A percentile compares a stretch with the other conserved stretches of the same genome.
phyloP scores from a whole-genome alignment of 257 asterid genomes.

The Nicotiana tabacum region DNA sequence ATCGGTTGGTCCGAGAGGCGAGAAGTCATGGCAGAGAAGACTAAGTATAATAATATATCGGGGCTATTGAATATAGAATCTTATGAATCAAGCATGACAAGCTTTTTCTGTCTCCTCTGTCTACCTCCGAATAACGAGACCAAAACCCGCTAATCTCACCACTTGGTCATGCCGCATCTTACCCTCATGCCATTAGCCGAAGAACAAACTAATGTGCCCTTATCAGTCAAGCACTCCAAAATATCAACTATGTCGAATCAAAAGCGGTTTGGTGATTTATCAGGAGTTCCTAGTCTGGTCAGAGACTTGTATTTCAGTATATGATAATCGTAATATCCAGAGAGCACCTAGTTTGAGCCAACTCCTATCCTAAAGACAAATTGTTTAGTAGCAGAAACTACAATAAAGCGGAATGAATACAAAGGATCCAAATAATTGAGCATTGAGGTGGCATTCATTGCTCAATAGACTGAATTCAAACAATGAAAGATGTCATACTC shows the following conservation, averaged over 20 bases:
- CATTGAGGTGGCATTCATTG: background rate
- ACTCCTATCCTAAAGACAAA: background rate
- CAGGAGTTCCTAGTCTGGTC: background rate
- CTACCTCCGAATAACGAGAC: background rate
- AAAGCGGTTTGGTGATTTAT: background rate
- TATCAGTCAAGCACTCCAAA: background rate
- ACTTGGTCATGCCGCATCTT: background rate
- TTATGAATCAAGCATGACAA: background rate
- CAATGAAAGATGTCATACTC: background rate
- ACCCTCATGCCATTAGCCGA: background rate
- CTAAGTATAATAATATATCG: background rate
- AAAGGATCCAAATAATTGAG: background rate
- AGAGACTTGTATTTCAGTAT: background rate
- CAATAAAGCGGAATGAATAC: background rate
- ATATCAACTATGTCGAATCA: background rate
- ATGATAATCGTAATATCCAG: background rate
- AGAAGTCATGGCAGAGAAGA: background rate
- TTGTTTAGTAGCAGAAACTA: background rate
- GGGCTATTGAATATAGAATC: background rate
- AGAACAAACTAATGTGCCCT: background rate
- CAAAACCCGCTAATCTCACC: background rate
- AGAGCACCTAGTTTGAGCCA: background rate
- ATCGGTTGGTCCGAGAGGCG: background rate
- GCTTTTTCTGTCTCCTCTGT: background rate
- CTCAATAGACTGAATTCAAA: background rate